Percentiles rank a stretch among this genome's conserved stretches.
Evolutionary conservation across 176 grass and related monocot species (phyloP).

Genomic region (Oryza glumipatula): DNA sequence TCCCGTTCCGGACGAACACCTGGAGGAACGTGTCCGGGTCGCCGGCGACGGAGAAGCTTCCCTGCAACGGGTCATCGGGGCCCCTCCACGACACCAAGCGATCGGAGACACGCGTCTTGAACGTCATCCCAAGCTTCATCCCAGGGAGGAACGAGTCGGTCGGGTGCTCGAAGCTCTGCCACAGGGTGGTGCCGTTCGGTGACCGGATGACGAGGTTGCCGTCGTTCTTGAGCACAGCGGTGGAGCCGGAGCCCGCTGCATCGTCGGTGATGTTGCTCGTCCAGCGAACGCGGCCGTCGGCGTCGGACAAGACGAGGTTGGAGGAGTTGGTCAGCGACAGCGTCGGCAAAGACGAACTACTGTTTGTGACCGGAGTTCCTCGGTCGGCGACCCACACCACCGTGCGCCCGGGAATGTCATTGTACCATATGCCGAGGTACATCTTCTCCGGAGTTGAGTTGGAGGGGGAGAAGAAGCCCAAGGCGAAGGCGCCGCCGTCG

Average conservation of each 20-base stretch:
- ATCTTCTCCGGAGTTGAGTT: background rate
- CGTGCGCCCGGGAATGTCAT: background rate
- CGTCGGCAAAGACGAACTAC: background rate
- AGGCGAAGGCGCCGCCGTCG: constrained; percentile 10
- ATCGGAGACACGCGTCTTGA: no score
- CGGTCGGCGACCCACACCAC: constrained; percentile 27
- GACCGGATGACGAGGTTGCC: no score
- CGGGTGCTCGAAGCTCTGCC: no score
- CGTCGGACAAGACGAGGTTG: constrained; percentile 18
- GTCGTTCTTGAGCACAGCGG: constrained; percentile 7
- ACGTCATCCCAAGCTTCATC: no score
- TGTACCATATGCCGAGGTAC: constrained; percentile 44
- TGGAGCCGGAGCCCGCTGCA: no score
- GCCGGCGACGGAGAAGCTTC: no score
- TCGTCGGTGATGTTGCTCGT: background rate
- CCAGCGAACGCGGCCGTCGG: constrained; percentile 33
- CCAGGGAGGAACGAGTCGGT: no score
- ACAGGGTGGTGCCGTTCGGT: no score
- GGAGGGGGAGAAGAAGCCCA: constrained; percentile 34
- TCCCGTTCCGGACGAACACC: no score
- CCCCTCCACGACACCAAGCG: no score
- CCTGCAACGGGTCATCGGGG: no score
- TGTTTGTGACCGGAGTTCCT: background rate
- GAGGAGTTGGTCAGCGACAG: constrained; percentile 13
- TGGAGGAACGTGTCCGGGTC: no score